A percentile compares a stretch with the other conserved stretches of the same genome.
phyloP scores from a whole-genome alignment of 2,329 filamentous ascomycete species.

The Botrytis aclada region DNA sequence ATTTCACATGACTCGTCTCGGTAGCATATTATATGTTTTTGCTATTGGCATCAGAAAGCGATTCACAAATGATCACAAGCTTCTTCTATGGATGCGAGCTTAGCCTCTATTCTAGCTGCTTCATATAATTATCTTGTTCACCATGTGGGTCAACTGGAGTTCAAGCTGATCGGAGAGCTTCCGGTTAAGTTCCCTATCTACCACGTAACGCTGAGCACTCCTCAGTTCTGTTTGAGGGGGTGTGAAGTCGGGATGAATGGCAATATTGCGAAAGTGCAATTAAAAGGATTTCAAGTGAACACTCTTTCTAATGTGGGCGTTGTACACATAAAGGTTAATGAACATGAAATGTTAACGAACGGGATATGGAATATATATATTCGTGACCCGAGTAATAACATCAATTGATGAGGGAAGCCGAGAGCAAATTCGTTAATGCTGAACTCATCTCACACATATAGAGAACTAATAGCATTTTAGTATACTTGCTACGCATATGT shows the following conservation, averaged over 20 bases:
- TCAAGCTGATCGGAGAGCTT: not conserved
- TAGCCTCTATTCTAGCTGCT: not conserved
- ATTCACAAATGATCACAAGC: not conserved
- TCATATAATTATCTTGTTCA: not conserved
- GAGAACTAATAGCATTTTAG: not conserved
- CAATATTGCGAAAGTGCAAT: not conserved
- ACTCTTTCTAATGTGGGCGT: not conserved
- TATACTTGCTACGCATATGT: not conserved
- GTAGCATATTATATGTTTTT: not conserved
- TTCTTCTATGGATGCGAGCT: not conserved
- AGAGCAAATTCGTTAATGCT: not conserved
- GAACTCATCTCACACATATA: not conserved
- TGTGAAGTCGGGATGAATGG: no score
- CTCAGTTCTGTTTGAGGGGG: not conserved
- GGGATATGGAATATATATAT: not conserved
- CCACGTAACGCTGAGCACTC: not conserved
- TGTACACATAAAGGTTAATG: not conserved
- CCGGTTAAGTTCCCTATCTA: not conserved
- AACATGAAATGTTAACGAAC: not conserved
- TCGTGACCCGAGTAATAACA: not conserved
- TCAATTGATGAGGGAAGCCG: not conserved
- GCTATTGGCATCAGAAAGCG: not conserved
- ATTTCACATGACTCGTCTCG: not conserved
- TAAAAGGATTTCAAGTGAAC: not conserved
- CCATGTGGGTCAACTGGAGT: not conserved